Percentiles rank a stretch among this genome's conserved stretches.
Evolutionary conservation across 108 stramenopile species (phyloP).

Genomic region (Mediolabrus comicus): DNA sequence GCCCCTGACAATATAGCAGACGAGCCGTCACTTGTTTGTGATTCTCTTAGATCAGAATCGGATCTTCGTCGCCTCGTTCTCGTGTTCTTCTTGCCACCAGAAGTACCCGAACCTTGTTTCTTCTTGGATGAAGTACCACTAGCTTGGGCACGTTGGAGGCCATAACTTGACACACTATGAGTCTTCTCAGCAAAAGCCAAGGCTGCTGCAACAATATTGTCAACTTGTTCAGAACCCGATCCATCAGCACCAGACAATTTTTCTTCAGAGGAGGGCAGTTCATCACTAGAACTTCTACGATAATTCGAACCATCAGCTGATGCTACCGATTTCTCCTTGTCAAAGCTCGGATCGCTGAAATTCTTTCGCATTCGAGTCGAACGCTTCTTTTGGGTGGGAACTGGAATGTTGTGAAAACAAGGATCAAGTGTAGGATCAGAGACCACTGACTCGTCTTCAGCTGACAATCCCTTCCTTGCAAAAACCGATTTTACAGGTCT

Average conservation of each 20-base stretch:
- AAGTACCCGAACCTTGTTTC: no score
- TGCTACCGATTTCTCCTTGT: not conserved
- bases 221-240: slow-evolving; percentile 8
- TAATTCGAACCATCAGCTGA: no score
- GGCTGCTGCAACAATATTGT: slow-evolving; percentile 40
- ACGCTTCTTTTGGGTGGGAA: not conserved
- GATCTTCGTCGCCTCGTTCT: not conserved
- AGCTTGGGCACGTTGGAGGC: not conserved
- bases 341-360: not conserved
- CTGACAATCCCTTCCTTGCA: not conserved
- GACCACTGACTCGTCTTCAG: not conserved
- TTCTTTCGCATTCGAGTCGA: not conserved
- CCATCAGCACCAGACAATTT: not conserved
- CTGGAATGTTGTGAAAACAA: not conserved
- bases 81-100: not conserved
- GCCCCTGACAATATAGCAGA: not conserved
- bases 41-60: not conserved
- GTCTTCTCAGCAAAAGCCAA: slow-evolving; percentile 41
- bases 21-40: not conserved
- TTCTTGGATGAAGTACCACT: no score
- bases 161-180: slow-evolving; percentile 8
- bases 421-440: slow-evolving; percentile 36
- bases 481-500: not conserved
- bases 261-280: not conserved
- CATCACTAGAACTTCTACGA: not conserved